Conservation (phyloP, 495 filamentous ascomycete species). For the Penicillium odoratum region DNA sequence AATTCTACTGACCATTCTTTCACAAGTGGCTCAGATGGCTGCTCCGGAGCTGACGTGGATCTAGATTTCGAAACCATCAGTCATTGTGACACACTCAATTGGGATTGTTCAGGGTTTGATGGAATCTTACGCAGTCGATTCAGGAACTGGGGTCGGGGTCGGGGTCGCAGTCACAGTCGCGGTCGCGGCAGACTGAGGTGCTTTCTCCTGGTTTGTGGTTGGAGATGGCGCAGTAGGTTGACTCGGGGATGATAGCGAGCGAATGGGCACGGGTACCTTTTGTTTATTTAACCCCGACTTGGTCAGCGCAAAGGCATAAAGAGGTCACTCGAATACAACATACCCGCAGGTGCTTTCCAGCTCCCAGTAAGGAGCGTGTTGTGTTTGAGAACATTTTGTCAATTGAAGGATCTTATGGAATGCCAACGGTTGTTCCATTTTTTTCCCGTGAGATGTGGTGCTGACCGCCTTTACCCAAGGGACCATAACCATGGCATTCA, state of each 20-base stretch:
- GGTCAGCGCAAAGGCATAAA: background rate
- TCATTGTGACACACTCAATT: background rate
- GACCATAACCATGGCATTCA: background rate
- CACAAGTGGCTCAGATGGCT: slow-evolving; percentile 20
- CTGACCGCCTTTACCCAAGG: slow-evolving; percentile 18
- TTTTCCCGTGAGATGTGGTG: slow-evolving; percentile 15
- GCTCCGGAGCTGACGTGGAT: slow-evolving; percentile 9
- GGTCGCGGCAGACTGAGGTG: slow-evolving; percentile 9
- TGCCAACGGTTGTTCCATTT: slow-evolving; percentile 16
- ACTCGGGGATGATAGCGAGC: slow-evolving; percentile 27
- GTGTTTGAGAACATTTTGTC: slow-evolving; percentile 28
- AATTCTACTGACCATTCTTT: slow-evolving; percentile 31
- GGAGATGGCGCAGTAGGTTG: slow-evolving; percentile 18
- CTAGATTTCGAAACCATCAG: slow-evolving; percentile 10
- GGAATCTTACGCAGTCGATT: slow-evolving; percentile 2
- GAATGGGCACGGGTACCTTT: slow-evolving; percentile 27
- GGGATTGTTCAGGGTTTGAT: background rate
- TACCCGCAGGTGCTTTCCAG: slow-evolving; percentile 24
- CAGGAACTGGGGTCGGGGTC: background rate
- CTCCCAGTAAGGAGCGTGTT: slow-evolving; percentile 29
- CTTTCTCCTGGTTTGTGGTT: slow-evolving; percentile 17
- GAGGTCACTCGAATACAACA: background rate
- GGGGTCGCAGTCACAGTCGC: too few species aligned
- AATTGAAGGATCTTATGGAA: slow-evolving; percentile 3
- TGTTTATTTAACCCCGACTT: background rate